phyloP scores from a whole-genome alignment of 768 basidiomycete species.

The Leccinum disarticulatum region DNA sequence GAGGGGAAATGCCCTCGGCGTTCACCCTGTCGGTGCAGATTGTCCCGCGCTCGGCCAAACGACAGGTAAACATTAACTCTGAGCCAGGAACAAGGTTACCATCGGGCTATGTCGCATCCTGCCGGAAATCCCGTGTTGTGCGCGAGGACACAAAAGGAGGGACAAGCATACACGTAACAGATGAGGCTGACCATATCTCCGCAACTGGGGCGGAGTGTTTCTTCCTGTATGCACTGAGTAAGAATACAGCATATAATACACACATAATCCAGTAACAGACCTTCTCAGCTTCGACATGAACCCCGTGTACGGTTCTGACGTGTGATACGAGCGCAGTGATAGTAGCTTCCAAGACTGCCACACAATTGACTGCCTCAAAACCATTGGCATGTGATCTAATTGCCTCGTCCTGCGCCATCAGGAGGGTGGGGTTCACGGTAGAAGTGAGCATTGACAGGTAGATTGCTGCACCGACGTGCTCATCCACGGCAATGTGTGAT shows the following conservation, averaged over 20 bases:
- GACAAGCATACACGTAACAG: not conserved
- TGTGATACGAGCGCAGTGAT: not conserved
- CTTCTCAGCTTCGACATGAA: not conserved
- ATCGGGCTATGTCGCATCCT: slow-evolving; percentile 7
- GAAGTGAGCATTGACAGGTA: not conserved
- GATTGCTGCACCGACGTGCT: not conserved
- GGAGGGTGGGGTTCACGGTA: not conserved
- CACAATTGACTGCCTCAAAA: not conserved
- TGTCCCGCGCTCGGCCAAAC: not conserved
- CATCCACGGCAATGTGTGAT: not conserved
- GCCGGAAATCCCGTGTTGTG: not conserved
- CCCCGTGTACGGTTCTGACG: not conserved
- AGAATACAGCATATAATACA: not conserved
- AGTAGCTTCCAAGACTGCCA: not conserved
- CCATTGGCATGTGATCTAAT: not conserved
- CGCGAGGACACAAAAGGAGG: not conserved
- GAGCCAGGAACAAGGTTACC: not conserved
- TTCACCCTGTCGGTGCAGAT: slow-evolving; percentile 5
- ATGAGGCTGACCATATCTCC: not conserved
- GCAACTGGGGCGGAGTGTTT: not conserved
- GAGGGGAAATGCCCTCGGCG: not conserved
- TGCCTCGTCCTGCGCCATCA: not conserved
- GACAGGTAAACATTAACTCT: not conserved
- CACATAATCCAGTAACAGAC: not conserved
- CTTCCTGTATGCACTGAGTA: not conserved